These are phyloP conservation scores for Byssochlamys sp. DNA, from an alignment of 2,329 filamentous ascomycete species.

Conservation along the genomic window DNA sequence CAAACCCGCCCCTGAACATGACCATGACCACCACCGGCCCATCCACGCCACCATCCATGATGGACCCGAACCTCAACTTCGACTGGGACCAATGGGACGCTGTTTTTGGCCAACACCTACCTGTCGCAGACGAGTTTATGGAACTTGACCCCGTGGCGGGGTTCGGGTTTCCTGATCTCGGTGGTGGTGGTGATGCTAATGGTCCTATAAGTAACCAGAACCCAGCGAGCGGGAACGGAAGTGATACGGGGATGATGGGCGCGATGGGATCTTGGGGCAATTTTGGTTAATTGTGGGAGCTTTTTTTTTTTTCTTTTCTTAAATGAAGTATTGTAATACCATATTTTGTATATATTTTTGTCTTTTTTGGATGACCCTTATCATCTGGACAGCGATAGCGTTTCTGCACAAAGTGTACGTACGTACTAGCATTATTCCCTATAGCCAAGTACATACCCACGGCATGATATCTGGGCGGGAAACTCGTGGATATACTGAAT, in stretches of 20 bases:
- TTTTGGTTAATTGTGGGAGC: not conserved
- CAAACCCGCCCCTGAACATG: not conserved
- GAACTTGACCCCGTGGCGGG: constrained; percentile 31
- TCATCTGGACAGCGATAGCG: not conserved
- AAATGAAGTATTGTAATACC: not conserved
- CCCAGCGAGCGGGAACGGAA: not conserved
- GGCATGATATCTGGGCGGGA: not conserved
- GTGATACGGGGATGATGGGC: not conserved
- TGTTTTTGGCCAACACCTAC: constrained; percentile 38
- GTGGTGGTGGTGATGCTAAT: not conserved
- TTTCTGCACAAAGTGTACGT: not conserved
- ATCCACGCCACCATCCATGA: constrained; percentile 27
- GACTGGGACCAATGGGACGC: constrained; percentile 44
- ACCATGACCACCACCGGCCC: constrained; percentile 1
- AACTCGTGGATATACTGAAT: not conserved
- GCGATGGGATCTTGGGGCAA: not conserved
- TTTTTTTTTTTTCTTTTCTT: too few relatives aligned
- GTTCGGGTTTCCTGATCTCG: constrained; percentile 23
- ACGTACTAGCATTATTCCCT: not conserved
- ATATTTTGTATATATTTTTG: not conserved
- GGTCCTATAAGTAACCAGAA: not conserved
- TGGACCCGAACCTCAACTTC: constrained; percentile 35
- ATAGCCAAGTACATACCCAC: not conserved
- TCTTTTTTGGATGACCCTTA: not conserved
- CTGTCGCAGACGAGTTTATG: constrained; percentile 35